Base-by-base conservation (phyloP, 1,284 basidiomycete genomes). In the Ganoderma boninense region DNA sequence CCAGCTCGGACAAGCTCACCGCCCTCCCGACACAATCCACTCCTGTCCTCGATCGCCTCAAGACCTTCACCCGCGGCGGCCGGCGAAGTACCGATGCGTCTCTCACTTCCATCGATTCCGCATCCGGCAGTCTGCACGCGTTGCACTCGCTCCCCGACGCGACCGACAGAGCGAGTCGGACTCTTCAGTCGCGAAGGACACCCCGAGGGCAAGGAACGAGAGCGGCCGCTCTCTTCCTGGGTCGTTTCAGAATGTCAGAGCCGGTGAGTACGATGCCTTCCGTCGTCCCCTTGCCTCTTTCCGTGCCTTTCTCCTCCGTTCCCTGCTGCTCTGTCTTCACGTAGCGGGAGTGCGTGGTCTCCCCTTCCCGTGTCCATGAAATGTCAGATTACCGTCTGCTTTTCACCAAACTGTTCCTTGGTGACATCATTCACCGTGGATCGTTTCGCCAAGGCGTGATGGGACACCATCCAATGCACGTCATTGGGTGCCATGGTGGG, bases 121-220 rank as follows among this genome's bases (percentile, higher is more conserved):
- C 78, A 14, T 75, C 76, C 0, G 62, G 54, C 29, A 74, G 73
- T 61, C 71, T 61, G 13, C 74, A 44, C 46, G 75, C 64, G 35
- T 63, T 74, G 75, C 70, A 68, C 67, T 66, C 59, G 67, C 65
- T 75, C 65, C 70, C 54, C 73, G 68, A 56, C 2, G 49, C 71
- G 1, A 66, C 73, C 76, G 73, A 43, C 74, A 62, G 16, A 78
- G 74, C 66, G 76, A 78, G 3, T 77, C 79, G n/a, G 84, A 84
- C 1, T 76, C 76, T 1, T 80, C 80, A 3, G 46, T 72, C 0
- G 76, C 77, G 32, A 76, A 74, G 54, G 80, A 78, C 20, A 80
- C 79, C 16, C 78, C 82, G 14, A 77, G 77, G 23, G 81, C 82
- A 61, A 82, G 82, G 52, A 81, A 85, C n/a, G 86, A 87, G 56